phyloP scores from a whole-genome alignment of 345 rosid species.

The Hirschfeldia incana region DNA sequence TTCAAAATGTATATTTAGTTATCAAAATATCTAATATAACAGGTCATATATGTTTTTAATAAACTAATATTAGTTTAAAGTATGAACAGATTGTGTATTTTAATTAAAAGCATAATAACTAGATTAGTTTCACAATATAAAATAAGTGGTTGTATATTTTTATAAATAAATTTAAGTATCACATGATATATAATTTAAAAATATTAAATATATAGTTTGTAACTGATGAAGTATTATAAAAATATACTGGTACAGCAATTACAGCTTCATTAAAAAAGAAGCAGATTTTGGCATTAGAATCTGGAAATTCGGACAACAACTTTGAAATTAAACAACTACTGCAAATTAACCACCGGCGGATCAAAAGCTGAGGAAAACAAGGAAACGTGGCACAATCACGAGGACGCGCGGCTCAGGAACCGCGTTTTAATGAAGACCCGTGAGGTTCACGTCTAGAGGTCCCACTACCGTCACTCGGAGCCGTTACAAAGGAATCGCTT shows the following conservation, averaged over 20 bases:
- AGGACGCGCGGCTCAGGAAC: conserved; percentile 37
- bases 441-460: conserved; percentile 25
- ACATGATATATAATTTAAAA: too few species aligned
- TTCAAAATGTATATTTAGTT: too few species aligned
- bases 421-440: conserved; percentile 34
- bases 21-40: too few species aligned
- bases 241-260: background rate
- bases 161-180: too few species aligned
- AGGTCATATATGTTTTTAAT: too few species aligned
- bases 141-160: too few species aligned
- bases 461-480: conserved; percentile 14
- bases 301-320: background rate
- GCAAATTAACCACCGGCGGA: conserved; percentile 26
- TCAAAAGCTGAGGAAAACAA: background rate
- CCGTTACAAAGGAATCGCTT: conserved; percentile 17
- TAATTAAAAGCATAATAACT: too few species aligned
- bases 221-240: background rate
- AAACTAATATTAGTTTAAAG: too few species aligned
- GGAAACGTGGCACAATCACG: conserved; percentile 33
- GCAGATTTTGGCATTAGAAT: conserved; percentile 20
- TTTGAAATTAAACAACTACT: background rate
- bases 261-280: background rate
- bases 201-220: background rate
- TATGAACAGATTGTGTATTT: too few species aligned
- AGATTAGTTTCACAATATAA: too few species aligned